These are phyloP conservation scores for Hypoxylon sp. DNA, from an alignment of 2,329 filamentous ascomycete species.

Conservation along the genomic window DNA sequence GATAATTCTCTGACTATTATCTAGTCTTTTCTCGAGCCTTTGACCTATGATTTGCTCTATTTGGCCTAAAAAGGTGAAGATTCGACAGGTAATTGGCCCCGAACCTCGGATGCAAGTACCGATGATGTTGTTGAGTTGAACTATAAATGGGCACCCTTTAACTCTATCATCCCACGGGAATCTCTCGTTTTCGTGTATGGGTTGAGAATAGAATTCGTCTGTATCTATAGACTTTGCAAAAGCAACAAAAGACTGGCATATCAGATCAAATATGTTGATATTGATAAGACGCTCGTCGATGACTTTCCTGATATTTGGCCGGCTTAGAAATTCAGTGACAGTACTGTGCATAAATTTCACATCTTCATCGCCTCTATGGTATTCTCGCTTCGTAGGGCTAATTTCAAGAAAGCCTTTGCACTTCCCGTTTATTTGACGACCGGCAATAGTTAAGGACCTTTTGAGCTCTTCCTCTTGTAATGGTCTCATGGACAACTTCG, in stretches of 20 bases:
- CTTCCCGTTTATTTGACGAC: constrained; percentile 37
- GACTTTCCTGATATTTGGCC: constrained; percentile 10
- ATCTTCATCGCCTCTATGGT: background rate
- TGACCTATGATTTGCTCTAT: background rate
- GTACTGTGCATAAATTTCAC: constrained; percentile 42
- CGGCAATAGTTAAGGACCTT: background rate
- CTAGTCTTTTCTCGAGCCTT: constrained; percentile 2
- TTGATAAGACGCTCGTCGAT: constrained; percentile 10
- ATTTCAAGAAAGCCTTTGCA: constrained; percentile 42
- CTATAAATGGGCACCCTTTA: background rate
- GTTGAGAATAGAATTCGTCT: constrained; percentile 1
- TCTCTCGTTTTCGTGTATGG: background rate
- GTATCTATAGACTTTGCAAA: constrained; percentile 30
- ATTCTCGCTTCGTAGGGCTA: background rate
- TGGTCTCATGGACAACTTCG: constrained; percentile 2
- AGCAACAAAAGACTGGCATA: constrained; percentile 34
- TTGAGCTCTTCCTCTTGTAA: constrained; percentile 6
- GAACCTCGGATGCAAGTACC: background rate
- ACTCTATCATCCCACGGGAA: background rate
- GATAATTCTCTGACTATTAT: background rate
- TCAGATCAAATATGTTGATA: constrained; percentile 16
- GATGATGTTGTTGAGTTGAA: background rate
- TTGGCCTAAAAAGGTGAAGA: constrained; percentile 12
- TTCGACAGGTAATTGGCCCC: too few relatives aligned
- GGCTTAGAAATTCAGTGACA: constrained; percentile 22